phyloP scores from a whole-genome alignment of 1,284 basidiomycete genomes.

The Ustanciosporium gigantosporum region DNA sequence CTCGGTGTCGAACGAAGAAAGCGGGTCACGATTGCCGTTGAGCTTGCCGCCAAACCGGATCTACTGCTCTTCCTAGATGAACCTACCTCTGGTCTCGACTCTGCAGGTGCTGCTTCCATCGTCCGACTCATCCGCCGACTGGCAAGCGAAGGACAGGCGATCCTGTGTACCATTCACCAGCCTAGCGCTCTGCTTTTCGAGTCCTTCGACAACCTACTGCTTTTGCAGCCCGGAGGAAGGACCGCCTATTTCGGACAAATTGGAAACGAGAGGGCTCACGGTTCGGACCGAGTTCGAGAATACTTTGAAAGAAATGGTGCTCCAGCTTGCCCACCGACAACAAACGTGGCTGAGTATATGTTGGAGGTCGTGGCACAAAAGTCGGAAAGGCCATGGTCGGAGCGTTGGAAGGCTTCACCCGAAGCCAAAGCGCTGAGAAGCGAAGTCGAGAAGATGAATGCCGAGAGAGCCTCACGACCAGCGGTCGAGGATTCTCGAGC shows the following conservation, averaged over 20 bases:
- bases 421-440: constrained; percentile 62
- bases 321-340: constrained; percentile 31
- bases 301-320: constrained; percentile 53
- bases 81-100: constrained; percentile 51
- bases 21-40: constrained; percentile 53
- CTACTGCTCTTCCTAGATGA: constrained; percentile 57
- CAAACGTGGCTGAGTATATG: constrained; percentile 59
- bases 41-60: constrained; percentile 52
- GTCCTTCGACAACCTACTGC: constrained; percentile 47
- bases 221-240: constrained; percentile 43
- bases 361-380: constrained; percentile 57
- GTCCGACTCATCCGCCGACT: constrained; percentile 44
- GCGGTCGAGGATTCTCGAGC: constrained; percentile 25
- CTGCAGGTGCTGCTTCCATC: constrained; percentile 44
- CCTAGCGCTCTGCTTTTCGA: constrained; percentile 48
- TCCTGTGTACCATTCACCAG: constrained; percentile 56
- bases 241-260: constrained; percentile 45
- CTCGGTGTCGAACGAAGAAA: constrained; percentile 49
- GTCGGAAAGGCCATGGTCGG: constrained; percentile 25
- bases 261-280: constrained; percentile 26
- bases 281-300: constrained; percentile 25
- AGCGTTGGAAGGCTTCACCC: constrained; percentile 57
- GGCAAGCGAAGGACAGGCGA: constrained; percentile 45
- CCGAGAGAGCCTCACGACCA: constrained; percentile 43
- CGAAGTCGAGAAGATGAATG: constrained; percentile 63